phyloP scores from a whole-genome alignment of 1,284 basidiomycete species.

The Cystobasidium slooffiae region DNA sequence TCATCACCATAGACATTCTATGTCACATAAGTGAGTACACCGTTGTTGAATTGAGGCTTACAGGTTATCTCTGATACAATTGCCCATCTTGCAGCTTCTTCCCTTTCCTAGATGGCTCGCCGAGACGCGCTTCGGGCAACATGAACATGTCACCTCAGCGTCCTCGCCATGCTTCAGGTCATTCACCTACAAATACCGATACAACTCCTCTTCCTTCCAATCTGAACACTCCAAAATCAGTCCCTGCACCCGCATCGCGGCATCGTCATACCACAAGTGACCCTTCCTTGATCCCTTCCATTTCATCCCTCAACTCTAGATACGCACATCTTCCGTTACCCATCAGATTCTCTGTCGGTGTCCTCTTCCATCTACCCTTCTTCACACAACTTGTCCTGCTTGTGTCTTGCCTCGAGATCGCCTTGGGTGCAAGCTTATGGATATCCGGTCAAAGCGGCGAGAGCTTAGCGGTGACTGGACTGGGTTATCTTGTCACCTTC shows the following conservation, averaged over 20 bases:
- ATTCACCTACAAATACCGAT: conserved; percentile 20
- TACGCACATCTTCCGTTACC: conserved; percentile 51
- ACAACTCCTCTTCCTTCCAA: conserved; percentile 16
- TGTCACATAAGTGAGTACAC: conserved; percentile 72
- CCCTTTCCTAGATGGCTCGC: conserved; percentile 65
- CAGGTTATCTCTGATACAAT: neutral
- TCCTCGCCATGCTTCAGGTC: neutral
- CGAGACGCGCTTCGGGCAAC: conserved; percentile 16
- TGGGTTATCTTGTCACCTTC: conserved; percentile 96
- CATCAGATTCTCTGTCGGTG: conserved; percentile 49
- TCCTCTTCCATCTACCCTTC: conserved; percentile 55
- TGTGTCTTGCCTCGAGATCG: conserved; percentile 60
- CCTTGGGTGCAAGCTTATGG: conserved; percentile 71
- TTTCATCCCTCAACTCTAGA: conserved; percentile 43
- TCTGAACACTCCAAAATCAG: conserved; percentile 40
- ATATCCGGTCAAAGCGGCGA: conserved; percentile 87
- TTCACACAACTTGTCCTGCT: conserved; percentile 57
- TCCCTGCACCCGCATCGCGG: conserved; percentile 44
- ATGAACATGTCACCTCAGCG: conserved; percentile 6
- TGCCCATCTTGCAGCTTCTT: conserved; percentile 65
- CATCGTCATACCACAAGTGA: conserved; percentile 40
- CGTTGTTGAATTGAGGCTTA: neutral
- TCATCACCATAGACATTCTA: conserved; percentile 76
- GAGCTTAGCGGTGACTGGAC: conserved; percentile 80
- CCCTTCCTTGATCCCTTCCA: conserved; percentile 43